Percentiles rank a stretch among this genome's conserved stretches.
Conservation (phyloP, 2,329 filamentous ascomycete species). For the Akanthomyces dipterigenus region DNA sequence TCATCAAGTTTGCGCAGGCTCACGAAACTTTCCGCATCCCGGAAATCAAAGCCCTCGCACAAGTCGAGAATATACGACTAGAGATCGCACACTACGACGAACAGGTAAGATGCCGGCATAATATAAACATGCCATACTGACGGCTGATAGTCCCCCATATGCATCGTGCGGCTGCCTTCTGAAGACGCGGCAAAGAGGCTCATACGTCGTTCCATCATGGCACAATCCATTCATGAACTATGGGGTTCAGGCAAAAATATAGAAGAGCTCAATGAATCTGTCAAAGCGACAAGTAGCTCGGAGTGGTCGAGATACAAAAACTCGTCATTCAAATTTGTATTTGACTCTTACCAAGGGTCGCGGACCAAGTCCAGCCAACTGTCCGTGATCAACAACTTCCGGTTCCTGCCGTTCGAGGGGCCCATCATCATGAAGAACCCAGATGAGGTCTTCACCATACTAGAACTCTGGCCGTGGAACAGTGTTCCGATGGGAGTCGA, state of each 20-base stretch:
- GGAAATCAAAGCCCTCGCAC: conserved; percentile 75
- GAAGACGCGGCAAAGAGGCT: conserved; percentile 58
- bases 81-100: conserved; percentile 69
- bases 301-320: conserved; percentile 60
- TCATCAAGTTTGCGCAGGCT: conserved; percentile 82
- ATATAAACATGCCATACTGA: conserved; percentile 16
- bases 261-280: conserved; percentile 58
- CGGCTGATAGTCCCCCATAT: conserved; percentile 69
- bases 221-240: conserved; percentile 78
- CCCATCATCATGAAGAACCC: conserved; percentile 69
- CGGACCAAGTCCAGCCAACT: conserved; percentile 56
- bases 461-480: conserved; percentile 69
- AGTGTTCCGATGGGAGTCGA: conserved; percentile 39
- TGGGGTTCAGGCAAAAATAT: conserved; percentile 72
- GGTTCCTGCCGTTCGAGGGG: conserved; percentile 70
- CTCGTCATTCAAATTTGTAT: conserved; percentile 71
- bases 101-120: conserved; percentile 49
- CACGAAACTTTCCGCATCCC: conserved; percentile 87
- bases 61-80: conserved; percentile 58
- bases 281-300: conserved; percentile 49
- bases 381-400: conserved; percentile 75
- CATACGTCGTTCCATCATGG: conserved; percentile 70
- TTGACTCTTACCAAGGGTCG: conserved; percentile 77
- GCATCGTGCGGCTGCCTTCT: conserved; percentile 64
- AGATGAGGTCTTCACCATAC: conserved; percentile 68